Base-by-base conservation (phyloP, 2,329 filamentous ascomycete genomes). In the Aspergillus japonicus region DNA sequence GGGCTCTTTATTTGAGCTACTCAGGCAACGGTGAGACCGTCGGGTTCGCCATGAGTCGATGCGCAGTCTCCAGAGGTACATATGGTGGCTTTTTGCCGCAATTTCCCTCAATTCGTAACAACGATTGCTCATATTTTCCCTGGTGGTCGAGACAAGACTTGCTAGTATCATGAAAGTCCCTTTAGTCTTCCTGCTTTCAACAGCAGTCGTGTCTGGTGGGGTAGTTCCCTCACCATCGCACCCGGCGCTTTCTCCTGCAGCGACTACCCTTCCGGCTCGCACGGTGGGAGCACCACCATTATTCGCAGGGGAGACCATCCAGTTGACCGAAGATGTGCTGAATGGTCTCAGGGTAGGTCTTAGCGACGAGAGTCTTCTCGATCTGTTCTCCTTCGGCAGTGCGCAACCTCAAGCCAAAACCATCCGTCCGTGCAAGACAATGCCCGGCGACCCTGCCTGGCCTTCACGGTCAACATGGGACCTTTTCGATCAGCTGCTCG, bases 391-490 rank as follows among this genome's bases (percentile, higher is more conserved):
- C 16, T 79, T 79, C 49, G 69, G 42, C 16, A n/a, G 33, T 24
- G 11, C 31, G 62, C 12, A 33, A 66, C 61, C 29, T 62, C 59
- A 54, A 62, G 50, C 54, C 47, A 31, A 58, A 6, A 81, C 77
- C 74, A 77, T 78, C 62, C 82, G 79, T 35, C 81, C 74, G 21
- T 70, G 69, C 62, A 70, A 69, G 51, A 2, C 52, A 7, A 57
- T 69, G 52, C 67, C 68, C 8, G 69, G 67, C 5, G 66, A 69
- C 49, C 16, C 26, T 4, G 19, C 35, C 5, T 71, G 67, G 68
- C 69, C 69, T 5, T 21, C 50, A 2, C 31, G 57, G 7, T 10
- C 49, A 54, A 6, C 65, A 55, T 58, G 69, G 68, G 63, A 66
- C 8, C 54, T 78, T 3, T 73, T 80, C n/a, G 60, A 79, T 53